Conservation (phyloP, 2,329 filamentous ascomycete genomes). For the Ophioceras dolichostomum region DNA sequence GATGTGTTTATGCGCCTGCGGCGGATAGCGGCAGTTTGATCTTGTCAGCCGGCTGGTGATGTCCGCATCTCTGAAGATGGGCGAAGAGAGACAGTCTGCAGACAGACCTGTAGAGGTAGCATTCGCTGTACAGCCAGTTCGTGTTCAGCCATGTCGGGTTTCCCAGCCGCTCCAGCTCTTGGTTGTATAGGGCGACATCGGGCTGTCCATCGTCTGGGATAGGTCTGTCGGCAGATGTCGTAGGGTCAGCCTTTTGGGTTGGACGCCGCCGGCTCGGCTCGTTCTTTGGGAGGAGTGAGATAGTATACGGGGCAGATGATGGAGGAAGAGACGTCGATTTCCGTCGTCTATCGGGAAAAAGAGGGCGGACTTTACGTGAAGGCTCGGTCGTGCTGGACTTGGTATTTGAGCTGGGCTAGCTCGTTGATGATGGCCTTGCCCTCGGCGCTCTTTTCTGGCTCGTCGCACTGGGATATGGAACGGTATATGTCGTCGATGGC, state of each 20-base stretch:
- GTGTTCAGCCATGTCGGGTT: conserved; percentile 70
- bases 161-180: conserved; percentile 64
- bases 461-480: conserved; percentile 44
- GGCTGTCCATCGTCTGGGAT: conserved; percentile 63
- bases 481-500: conserved; percentile 93
- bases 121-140: conserved; percentile 86
- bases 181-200: conserved; percentile 75
- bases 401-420: conserved; percentile 80
- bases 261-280: background rate
- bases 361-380: conserved; percentile 43
- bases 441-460: conserved; percentile 57
- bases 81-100: too few species aligned
- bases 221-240: conserved; percentile 36
- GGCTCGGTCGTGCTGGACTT: conserved; percentile 77
- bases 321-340: too few species aligned
- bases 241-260: background rate
- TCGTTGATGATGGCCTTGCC: conserved; percentile 77
- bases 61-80: too few species aligned
- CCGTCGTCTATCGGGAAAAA: background rate
- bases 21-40: too few species aligned
- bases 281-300: background rate
- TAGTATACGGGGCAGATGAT: too few species aligned
- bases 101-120: conserved; percentile 72
- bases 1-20: conserved; percentile 65
- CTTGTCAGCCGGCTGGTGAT: too few species aligned